Evolutionary conservation across 1,284 basidiomycete genomes (phyloP).

Genomic region (Ganoderma lucidum): DNA sequence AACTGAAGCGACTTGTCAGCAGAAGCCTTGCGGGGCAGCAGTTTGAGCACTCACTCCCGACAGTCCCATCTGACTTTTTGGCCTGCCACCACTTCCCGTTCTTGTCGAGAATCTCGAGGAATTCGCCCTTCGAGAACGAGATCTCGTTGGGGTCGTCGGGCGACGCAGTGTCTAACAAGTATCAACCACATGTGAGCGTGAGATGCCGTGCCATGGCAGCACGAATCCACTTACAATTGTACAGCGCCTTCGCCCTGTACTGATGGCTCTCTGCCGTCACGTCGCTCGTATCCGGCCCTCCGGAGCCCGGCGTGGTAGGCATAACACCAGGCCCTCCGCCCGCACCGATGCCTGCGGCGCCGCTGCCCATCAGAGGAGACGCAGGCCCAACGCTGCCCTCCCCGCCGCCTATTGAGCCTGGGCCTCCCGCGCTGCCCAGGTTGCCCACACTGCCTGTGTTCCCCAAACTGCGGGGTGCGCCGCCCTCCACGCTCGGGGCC

Average conservation of each 20-base stretch:
- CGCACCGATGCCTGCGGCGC: conserved; percentile 62
- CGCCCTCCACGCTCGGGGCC: conserved; percentile 47
- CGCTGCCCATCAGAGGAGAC: conserved; percentile 70
- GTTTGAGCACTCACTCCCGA: conserved; percentile 71
- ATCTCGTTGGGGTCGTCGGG: conserved; percentile 97
- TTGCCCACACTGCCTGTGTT: conserved; percentile 50
- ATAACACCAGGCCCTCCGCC: conserved; percentile 43
- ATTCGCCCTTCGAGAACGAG: conserved; percentile 92
- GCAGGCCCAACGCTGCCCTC: conserved; percentile 55
- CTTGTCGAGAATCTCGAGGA: conserved; percentile 94
- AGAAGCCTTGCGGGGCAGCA: conserved; percentile 4
- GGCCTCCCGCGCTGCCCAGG: conserved; percentile 47
- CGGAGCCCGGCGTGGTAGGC: conserved; percentile 32
- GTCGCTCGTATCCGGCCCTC: conserved; percentile 30
- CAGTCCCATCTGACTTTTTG: conserved; percentile 81
- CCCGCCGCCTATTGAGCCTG: conserved; percentile 54
- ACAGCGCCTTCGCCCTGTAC: conserved; percentile 88
- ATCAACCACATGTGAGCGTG: conserved; percentile 11
- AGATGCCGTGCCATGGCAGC: conserved; percentile 2
- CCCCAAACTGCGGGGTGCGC: conserved; percentile 51
- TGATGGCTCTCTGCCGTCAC: conserved; percentile 51
- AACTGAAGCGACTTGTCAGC: conserved; percentile 53
- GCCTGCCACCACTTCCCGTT: conserved; percentile 98
- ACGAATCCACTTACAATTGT: conserved; percentile 71
- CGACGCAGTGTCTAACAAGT: conserved; percentile 80